Evolutionary conservation across 164 flowering plant genomes (phyloP).

Genomic region (Houttuynia cordata): DNA sequence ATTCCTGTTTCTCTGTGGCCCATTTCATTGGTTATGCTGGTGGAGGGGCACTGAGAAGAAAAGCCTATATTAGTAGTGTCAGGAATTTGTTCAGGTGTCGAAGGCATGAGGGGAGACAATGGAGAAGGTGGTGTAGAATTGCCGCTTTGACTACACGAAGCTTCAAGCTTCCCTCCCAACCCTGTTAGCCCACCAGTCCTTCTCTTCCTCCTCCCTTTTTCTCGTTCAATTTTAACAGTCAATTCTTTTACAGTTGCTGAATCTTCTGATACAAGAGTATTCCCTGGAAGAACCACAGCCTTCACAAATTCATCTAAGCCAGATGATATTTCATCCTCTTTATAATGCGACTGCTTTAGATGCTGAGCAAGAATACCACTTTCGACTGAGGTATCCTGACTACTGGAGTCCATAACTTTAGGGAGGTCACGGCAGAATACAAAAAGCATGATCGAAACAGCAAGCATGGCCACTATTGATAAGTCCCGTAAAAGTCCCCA

Average conservation of each 20-base stretch:
- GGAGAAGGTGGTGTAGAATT: conserved; percentile 85
- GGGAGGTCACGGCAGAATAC: conserved; percentile 25
- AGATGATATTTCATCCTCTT: neutral
- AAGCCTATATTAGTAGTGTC: neutral
- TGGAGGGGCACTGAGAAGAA: neutral
- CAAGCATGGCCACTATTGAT: conserved; percentile 22
- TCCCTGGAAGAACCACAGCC: neutral
- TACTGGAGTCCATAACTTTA: conserved; percentile 19
- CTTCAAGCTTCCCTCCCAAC: conserved; percentile 33
- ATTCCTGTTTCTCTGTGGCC: conserved; percentile 21
- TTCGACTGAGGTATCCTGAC: conserved; percentile 21
- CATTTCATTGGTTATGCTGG: neutral
- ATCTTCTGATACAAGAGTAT: conserved; percentile 3
- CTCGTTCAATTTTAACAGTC: conserved; percentile 37
- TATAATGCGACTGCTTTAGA: neutral
- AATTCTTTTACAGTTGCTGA: conserved; percentile 12
- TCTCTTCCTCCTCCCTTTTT: conserved; percentile 33
- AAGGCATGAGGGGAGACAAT: conserved; percentile 44
- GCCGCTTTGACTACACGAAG: conserved; percentile 81
- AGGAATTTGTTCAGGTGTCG: conserved; percentile 13
- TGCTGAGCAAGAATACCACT: conserved; percentile 10
- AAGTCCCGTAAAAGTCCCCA: conserved; percentile 44
- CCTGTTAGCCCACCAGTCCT: conserved; percentile 36
- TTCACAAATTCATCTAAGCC: neutral
- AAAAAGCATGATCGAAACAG: conserved; percentile 23